Evolutionary conservation across 2,329 filamentous ascomycete species (phyloP).

Genomic region (Biscogniauxia mediterranea): DNA sequence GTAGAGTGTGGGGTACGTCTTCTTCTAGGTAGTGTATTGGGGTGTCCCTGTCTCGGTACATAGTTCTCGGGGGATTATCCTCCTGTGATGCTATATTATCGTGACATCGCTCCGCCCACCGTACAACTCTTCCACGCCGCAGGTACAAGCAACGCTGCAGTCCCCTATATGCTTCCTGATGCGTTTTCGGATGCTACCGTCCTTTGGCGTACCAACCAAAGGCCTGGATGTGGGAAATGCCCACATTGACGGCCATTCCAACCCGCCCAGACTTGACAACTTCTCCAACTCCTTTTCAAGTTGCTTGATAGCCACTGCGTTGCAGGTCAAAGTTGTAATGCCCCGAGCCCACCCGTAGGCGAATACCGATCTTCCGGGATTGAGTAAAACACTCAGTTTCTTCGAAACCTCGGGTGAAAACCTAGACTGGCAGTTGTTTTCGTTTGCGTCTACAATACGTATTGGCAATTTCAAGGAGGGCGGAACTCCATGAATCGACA

Average conservation of each 20-base stretch:
- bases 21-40: background rate
- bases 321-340: constrained; percentile 68
- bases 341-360: constrained; percentile 66
- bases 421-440: constrained; percentile 26
- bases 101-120: constrained; percentile 18
- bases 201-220: constrained; percentile 28
- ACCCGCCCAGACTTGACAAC: constrained; percentile 15
- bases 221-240: constrained; percentile 31
- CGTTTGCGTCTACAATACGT: constrained; percentile 48
- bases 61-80: background rate
- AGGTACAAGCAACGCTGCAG: constrained; percentile 28
- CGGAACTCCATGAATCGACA: constrained; percentile 40
- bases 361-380: constrained; percentile 65
- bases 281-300: constrained; percentile 49
- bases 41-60: background rate
- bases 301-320: constrained; percentile 64
- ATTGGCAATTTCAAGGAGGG: constrained; percentile 54
- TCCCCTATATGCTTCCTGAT: constrained; percentile 31
- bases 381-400: constrained; percentile 37
- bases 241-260: constrained; percentile 34
- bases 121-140: constrained; percentile 28
- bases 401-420: constrained; percentile 32
- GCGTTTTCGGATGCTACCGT: constrained; percentile 15
- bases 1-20: background rate
- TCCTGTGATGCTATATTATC: constrained; percentile 7